phyloP scores from a whole-genome alignment of 495 filamentous ascomycete species.

The Podospora appendiculata region DNA sequence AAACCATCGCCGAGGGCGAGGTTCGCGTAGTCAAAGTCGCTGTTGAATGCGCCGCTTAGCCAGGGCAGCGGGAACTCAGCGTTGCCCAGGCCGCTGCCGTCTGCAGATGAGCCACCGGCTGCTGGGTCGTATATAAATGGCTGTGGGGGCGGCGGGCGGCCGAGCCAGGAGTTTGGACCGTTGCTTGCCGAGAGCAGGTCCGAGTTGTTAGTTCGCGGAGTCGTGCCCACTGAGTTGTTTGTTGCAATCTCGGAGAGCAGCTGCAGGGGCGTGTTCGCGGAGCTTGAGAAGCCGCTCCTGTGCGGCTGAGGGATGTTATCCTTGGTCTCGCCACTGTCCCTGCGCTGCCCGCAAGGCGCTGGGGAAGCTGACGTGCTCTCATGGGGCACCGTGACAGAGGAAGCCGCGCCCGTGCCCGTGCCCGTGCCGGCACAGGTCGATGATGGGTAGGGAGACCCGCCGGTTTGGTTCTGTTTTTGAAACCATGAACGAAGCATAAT shows the following conservation, averaged over 20 bases:
- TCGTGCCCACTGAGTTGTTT: slow-evolving; percentile 32
- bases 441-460: neutral
- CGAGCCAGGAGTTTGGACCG: slow-evolving; percentile 2
- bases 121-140: slow-evolving; percentile 1
- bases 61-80: slow-evolving; percentile 17
- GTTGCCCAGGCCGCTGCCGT: neutral
- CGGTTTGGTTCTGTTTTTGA: slow-evolving; percentile 20
- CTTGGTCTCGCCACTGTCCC: too few species aligned
- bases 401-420: neutral
- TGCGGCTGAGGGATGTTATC: neutral
- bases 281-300: slow-evolving; percentile 17
- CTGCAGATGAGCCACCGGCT: too few species aligned
- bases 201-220: slow-evolving; percentile 1
- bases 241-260: slow-evolving; percentile 63
- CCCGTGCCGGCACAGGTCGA: neutral
- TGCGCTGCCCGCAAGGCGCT: too few species aligned
- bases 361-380: slow-evolving; percentile 6
- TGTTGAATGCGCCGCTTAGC: slow-evolving; percentile 20
- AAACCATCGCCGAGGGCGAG: slow-evolving; percentile 31
- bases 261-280: slow-evolving; percentile 50
- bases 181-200: slow-evolving; percentile 1
- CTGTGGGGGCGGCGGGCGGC: neutral
- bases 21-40: slow-evolving; percentile 30
- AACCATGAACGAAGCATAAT: slow-evolving; percentile 70
- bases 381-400: neutral